phyloP scores from a whole-genome alignment of 108 stramenopile species.

The Nitzschia inconspicua region DNA sequence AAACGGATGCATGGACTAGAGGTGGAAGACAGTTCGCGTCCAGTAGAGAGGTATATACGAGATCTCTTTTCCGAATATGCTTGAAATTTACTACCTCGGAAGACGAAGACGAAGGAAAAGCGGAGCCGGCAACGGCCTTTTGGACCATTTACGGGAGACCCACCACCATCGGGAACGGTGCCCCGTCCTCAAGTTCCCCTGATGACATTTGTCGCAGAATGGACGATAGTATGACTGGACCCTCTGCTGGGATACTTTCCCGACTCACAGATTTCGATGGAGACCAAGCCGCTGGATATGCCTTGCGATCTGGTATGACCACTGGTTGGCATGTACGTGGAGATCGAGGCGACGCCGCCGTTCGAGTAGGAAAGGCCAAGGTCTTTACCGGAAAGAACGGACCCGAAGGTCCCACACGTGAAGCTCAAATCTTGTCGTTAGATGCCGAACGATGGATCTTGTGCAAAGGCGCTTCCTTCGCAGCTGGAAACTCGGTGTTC shows the following conservation, averaged over 20 bases:
- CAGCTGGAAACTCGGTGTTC: conserved; percentile 88
- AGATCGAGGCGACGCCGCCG: conserved; percentile 84
- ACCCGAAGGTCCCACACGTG: conserved; percentile 40
- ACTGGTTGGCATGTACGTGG: conserved; percentile 85
- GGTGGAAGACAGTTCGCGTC: conserved; percentile 81
- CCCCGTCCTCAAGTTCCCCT: conserved; percentile 61
- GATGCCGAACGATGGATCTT: conserved; percentile 88
- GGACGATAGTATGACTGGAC: conserved; percentile 88
- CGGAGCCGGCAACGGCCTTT: conserved; percentile 86
- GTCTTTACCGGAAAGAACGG: conserved; percentile 48
- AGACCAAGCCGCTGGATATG: conserved; percentile 70
- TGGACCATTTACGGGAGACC: conserved; percentile 82
- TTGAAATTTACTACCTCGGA: conserved; percentile 91
- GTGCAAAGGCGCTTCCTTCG: conserved; percentile 81
- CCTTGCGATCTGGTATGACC: conserved; percentile 77
- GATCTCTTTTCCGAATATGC: conserved; percentile 76
- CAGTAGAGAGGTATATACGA: conserved; percentile 80
- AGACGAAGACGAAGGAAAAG: conserved; percentile 90
- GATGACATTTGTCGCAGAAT: conserved; percentile 86
- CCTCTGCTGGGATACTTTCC: conserved; percentile 72
- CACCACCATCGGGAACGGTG: conserved; percentile 87
- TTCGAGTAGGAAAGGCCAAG: conserved; percentile 86
- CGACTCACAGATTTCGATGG: conserved; percentile 73
- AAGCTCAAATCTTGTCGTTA: conserved; percentile 73
- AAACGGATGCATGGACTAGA: conserved; percentile 58